phyloP scores from a whole-genome alignment of 73 alveolate genomes.

The Symbiodinium pilosum region DNA sequence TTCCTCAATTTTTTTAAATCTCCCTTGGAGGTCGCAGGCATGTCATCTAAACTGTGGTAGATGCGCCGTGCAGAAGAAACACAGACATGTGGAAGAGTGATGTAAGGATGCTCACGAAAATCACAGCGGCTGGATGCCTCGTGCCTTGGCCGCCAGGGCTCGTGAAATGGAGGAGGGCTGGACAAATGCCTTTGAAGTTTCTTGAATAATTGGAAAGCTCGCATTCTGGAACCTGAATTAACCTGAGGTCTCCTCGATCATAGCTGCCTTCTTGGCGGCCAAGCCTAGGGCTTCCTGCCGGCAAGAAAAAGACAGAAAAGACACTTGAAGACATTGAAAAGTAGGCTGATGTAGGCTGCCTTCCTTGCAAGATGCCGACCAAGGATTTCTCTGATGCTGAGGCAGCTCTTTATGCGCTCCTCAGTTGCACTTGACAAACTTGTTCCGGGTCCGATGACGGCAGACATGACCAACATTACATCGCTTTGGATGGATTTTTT shows the following conservation, averaged over 20 bases:
- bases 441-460: too few relatives aligned
- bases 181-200: neutral
- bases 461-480: too few relatives aligned
- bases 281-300: neutral
- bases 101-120: constrained; percentile 59
- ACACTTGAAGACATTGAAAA: neutral
- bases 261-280: constrained; percentile 87
- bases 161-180: neutral
- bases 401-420: constrained; percentile 65
- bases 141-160: neutral
- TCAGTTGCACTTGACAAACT: too few relatives aligned
- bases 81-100: too few relatives aligned
- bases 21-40: too few relatives aligned
- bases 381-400: constrained; percentile 51
- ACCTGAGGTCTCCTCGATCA: constrained; percentile 56
- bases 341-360: too few relatives aligned
- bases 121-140: constrained; percentile 78
- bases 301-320: too few relatives aligned
- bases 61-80: too few relatives aligned
- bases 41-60: too few relatives aligned
- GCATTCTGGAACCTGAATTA: neutral
- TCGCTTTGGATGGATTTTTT: too few relatives aligned
- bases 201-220: neutral
- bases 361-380: too few relatives aligned
- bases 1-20: too few relatives aligned